A percentile compares a stretch with the other conserved stretches of the same genome.
phyloP scores from a whole-genome alignment of 2,329 filamentous ascomycete genomes.

The Fusarium nelsonii region DNA sequence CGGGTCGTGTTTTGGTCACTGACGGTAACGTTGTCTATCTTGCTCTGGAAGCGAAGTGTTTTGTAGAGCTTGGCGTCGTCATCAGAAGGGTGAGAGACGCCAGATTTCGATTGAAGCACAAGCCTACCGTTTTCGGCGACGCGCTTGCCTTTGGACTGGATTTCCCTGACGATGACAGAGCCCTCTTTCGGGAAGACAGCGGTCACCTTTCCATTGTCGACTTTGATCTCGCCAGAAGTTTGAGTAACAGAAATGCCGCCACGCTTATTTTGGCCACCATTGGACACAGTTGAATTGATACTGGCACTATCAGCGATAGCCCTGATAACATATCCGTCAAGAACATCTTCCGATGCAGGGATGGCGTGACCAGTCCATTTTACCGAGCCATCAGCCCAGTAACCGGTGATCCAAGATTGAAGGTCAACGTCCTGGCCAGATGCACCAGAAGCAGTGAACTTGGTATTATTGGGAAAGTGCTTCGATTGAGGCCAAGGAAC shows the following conservation, averaged over 20 bases:
- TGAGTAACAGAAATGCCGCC: constrained; percentile 31
- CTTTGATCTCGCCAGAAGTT: constrained; percentile 49
- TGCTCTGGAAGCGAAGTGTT: constrained; percentile 62
- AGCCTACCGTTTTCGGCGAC: constrained; percentile 63
- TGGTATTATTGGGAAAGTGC: constrained; percentile 53
- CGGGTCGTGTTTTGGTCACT: constrained; percentile 53
- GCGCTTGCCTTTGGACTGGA: constrained; percentile 58
- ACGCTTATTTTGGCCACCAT: not conserved
- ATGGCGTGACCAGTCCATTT: constrained; percentile 73
- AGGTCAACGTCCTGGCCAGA: constrained; percentile 34
- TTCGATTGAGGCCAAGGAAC: constrained; percentile 59
- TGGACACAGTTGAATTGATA: constrained; percentile 28
- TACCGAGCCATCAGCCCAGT: constrained; percentile 71
- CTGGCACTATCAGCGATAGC: constrained; percentile 23
- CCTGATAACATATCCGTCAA: constrained; percentile 57
- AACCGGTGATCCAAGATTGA: constrained; percentile 69
- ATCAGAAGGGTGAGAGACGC: constrained; percentile 53
- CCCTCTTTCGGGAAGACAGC: constrained; percentile 60
- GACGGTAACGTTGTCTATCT: constrained; percentile 64
- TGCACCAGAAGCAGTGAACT: constrained; percentile 51
- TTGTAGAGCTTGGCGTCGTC: constrained; percentile 49
- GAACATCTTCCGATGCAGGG: constrained; percentile 55
- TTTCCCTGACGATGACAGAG: constrained; percentile 54
- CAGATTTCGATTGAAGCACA: constrained; percentile 65
- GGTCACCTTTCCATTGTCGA: constrained; percentile 60